Evolutionary conservation across 805 yeast genomes (phyloP).

Genomic region (Metschnikowia picachoensis): DNA sequence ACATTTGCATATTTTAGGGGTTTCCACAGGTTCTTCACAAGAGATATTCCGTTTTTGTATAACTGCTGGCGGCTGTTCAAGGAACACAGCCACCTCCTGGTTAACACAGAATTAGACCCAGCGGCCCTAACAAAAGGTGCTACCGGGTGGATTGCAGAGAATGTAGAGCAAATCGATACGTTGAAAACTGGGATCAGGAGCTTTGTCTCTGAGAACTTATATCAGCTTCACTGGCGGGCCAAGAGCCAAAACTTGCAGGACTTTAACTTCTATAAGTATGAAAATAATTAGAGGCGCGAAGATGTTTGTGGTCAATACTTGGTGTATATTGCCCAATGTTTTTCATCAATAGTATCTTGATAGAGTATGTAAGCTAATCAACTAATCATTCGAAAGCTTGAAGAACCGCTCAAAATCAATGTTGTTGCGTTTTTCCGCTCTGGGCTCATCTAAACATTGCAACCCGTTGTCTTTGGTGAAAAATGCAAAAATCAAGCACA

Average conservation of each 20-base stretch:
- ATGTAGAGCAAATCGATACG: slow-evolving; percentile 7
- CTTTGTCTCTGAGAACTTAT: slow-evolving; percentile 6
- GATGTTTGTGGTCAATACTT: too few relatives aligned
- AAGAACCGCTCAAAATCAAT: not conserved
- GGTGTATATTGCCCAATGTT: too few relatives aligned
- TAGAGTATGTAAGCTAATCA: too few relatives aligned
- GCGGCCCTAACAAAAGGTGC: slow-evolving; percentile 2
- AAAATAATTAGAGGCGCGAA: not conserved
- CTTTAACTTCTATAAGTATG: not conserved
- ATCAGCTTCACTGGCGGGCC: not conserved
- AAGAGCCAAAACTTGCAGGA: not conserved
- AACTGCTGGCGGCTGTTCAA: slow-evolving; percentile 6
- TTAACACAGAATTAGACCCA: slow-evolving; percentile 3
- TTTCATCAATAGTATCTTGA: too few relatives aligned
- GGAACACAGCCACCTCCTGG: not conserved
- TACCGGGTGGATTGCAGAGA: slow-evolving; percentile 7
- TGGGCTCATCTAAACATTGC: slow-evolving; percentile 29
- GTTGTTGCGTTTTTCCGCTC: not conserved
- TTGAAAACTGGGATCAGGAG: slow-evolving; percentile 4
- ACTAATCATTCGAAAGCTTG: too few relatives aligned
- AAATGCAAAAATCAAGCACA: slow-evolving; percentile 30
- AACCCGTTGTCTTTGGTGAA: slow-evolving; percentile 40
- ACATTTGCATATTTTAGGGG: slow-evolving; percentile 12
- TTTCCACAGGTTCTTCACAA: slow-evolving; percentile 8
- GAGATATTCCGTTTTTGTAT: slow-evolving; percentile 8